Conservation (phyloP, 2,329 filamentous ascomycete species). For the Xylaria sp. region DNA sequence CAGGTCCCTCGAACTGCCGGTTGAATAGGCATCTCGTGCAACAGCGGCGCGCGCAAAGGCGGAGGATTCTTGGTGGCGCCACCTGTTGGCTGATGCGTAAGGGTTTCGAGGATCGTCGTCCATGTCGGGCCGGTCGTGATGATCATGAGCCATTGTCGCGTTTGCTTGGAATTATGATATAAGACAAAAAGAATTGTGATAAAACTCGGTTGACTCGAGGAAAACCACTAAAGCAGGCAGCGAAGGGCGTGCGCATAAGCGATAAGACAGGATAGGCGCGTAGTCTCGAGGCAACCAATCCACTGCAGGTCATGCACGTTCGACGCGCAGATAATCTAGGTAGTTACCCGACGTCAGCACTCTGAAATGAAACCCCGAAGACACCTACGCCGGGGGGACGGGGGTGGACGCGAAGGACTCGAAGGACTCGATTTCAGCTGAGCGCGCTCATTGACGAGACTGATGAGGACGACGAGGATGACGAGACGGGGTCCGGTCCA, state of each 20-base stretch:
- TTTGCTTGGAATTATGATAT: neutral
- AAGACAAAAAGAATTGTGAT: neutral
- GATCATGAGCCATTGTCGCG: constrained; percentile 32
- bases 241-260: neutral
- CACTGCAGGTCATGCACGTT: neutral
- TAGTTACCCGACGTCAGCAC: neutral
- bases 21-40: constrained; percentile 50
- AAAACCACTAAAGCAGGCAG: neutral
- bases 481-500: neutral
- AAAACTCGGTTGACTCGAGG: neutral
- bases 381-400: neutral
- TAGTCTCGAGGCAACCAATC: neutral
- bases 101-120: constrained; percentile 52
- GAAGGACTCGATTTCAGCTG: neutral
- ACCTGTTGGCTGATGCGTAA: constrained; percentile 61
- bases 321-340: neutral
- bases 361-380: neutral
- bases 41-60: constrained; percentile 57
- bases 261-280: neutral
- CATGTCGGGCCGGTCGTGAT: constrained; percentile 36
- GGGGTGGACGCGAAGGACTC: neutral
- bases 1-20: constrained; percentile 55
- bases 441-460: neutral
- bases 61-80: constrained; percentile 68
- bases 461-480: neutral